Evolutionary conservation across 2,329 filamentous ascomycete genomes (phyloP).

Genomic region (Ceratocystis lukuohia): DNA sequence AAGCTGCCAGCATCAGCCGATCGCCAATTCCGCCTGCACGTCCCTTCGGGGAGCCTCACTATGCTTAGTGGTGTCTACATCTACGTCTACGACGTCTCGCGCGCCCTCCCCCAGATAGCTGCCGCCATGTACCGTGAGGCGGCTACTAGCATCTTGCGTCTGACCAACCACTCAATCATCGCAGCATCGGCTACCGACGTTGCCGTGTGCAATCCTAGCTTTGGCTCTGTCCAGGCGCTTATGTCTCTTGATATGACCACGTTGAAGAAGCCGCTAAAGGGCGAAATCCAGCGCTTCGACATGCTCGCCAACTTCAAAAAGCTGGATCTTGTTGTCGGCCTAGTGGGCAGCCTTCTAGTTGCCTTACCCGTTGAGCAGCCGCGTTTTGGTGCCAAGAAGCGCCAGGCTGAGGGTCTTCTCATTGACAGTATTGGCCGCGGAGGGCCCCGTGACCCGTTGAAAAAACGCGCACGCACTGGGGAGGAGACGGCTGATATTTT

Average conservation of each 20-base stretch:
- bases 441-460: slow-evolving; percentile 28
- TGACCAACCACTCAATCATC: slow-evolving; percentile 54
- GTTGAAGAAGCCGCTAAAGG: slow-evolving; percentile 27
- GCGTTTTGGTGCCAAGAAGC: slow-evolving; percentile 38
- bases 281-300: slow-evolving; percentile 28
- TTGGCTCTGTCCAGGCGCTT: slow-evolving; percentile 45
- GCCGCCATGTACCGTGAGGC: slow-evolving; percentile 40
- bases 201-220: slow-evolving; percentile 56
- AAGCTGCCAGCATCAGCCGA: slow-evolving; percentile 8
- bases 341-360: slow-evolving; percentile 50
- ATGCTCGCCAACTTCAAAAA: slow-evolving; percentile 52
- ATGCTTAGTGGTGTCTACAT: slow-evolving; percentile 43
- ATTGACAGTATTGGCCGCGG: slow-evolving; percentile 64
- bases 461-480: background rate
- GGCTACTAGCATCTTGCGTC: slow-evolving; percentile 48
- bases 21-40: slow-evolving; percentile 42
- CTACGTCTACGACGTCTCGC: slow-evolving; percentile 49
- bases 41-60: slow-evolving; percentile 49
- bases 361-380: slow-evolving; percentile 57
- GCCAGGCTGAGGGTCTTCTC: slow-evolving; percentile 45
- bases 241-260: slow-evolving; percentile 33
- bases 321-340: slow-evolving; percentile 50
- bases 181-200: slow-evolving; percentile 44
- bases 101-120: slow-evolving; percentile 46
- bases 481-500: slow-evolving; percentile 10